phyloP scores from a whole-genome alignment of 225 moss, liverwort and hornwort species.

The Sphagnum tenellum region DNA sequence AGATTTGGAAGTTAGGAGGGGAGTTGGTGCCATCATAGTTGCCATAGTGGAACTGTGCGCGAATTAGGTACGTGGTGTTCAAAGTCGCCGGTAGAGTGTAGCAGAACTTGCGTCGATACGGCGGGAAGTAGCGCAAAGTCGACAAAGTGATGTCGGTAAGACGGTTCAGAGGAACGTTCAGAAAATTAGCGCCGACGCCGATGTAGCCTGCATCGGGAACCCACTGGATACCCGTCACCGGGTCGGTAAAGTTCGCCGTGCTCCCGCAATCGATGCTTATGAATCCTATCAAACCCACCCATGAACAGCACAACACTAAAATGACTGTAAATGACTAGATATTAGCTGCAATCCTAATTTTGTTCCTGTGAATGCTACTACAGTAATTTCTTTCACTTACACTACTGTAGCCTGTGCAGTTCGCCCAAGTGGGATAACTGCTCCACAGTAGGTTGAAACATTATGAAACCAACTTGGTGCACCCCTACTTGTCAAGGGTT shows the following conservation, averaged over 20 bases:
- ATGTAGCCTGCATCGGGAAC: conserved; percentile 7
- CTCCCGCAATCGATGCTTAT: conserved; percentile 8
- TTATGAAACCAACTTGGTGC: too few relatives aligned
- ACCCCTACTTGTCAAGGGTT: too few relatives aligned
- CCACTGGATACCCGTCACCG: not conserved
- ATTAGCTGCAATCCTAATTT: too few relatives aligned
- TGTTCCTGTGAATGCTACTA: too few relatives aligned
- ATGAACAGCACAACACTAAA: too few relatives aligned
- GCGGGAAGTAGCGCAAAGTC: conserved; percentile 24
- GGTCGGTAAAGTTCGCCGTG: not conserved
- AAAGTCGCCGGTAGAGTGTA: conserved; percentile 16
- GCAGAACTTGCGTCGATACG: conserved; percentile 19
- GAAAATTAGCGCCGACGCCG: not conserved
- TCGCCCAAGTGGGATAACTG: too few relatives aligned
- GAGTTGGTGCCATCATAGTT: not conserved
- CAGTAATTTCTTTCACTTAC: too few relatives aligned
- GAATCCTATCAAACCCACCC: not conserved
- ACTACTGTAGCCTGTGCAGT: too few relatives aligned
- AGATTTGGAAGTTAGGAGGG: conserved; percentile 15
- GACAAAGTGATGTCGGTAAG: not conserved
- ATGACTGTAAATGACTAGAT: too few relatives aligned
- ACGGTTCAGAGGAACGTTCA: not conserved
- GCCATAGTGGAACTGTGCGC: conserved; percentile 23
- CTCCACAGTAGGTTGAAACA: too few relatives aligned
- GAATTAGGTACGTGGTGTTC: conserved; percentile 23